A percentile compares a stretch with the other conserved stretches of the same genome.
phyloP scores from a whole-genome alignment of 139 green algal species.

The Mychonastes homosphaera region DNA sequence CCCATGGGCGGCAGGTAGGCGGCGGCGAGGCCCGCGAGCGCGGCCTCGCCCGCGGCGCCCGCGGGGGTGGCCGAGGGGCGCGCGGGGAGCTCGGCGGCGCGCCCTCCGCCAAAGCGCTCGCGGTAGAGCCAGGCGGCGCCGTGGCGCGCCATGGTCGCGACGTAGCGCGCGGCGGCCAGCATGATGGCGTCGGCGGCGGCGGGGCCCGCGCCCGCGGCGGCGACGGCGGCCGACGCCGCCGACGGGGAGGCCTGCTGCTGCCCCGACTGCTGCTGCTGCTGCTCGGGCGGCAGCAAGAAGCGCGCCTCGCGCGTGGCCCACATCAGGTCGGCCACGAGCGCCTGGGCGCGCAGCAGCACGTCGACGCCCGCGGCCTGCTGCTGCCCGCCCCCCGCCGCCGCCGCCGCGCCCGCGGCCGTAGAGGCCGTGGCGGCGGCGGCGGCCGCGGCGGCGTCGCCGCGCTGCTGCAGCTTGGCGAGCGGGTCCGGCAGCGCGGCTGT shows the following conservation, averaged over 20 bases:
- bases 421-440: no score
- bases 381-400: no score
- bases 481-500: no score
- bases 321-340: conserved; percentile 14
- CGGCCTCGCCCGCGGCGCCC: neutral
- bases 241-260: no score
- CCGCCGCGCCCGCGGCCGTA: no score
- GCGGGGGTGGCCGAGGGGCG: neutral
- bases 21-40: conserved; percentile 6
- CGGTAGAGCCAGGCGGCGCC: conserved; percentile 18
- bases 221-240: neutral
- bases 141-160: conserved; percentile 5
- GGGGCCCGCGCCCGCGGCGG: neutral
- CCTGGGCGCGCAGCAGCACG: conserved; percentile 15
- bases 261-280: no score
- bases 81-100: conserved; percentile 1
- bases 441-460: no score
- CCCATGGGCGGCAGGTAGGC: neutral
- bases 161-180: conserved; percentile 3
- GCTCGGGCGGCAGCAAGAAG: no score
- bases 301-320: conserved; percentile 5
- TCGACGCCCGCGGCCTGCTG: no score
- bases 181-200: conserved; percentile 5
- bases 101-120: conserved; percentile 12
- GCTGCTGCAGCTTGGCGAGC: no score